Base-by-base conservation (phyloP, 1,284 basidiomycete genomes). In the Pholiota adiposa region DNA sequence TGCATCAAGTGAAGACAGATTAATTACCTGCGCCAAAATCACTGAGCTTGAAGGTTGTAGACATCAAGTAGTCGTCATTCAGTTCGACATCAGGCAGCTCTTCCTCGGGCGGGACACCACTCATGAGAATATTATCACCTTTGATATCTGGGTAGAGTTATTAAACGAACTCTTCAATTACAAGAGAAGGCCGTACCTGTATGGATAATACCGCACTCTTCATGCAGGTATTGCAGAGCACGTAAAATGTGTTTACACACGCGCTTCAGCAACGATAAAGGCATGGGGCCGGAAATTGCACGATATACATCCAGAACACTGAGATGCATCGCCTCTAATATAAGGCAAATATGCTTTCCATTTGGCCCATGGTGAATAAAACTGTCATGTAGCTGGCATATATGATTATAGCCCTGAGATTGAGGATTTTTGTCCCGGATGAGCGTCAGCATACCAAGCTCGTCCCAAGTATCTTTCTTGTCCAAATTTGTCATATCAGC, bases 291-390 rank as follows among this genome's bases (percentile, higher is more conserved):
- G 1, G 16, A 48, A 23, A 54, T 34, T 52, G 73, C 69, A 18
- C 65, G 77, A 73, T 62, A 77, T 76, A 55, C 74, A 69, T 70
- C 56, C 75, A 79, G 72, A 76, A 78, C 29, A 77, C 68, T 36
- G 19, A 56, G 25, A 7, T 72, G 75, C 41, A 83, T 70, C 16
- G 77, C 78, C 63, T 83, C 80, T 56, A 78, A 78, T 4, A 82
- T 77, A 68, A 83, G 77, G 67, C 81, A 83, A 19, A 81, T 74
- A 66, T 83, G 81, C 5, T 68, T 72, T 9, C 81, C 81, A 50
- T 65, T 57, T 2, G 67, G 65, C 6, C 69, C 67, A 7, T 67
- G 21, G 14, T 64, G 49, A 9, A 71, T 69, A 67, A 83, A 83
- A 59, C 78, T 72, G 62, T 83, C 81, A 38, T 79, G 72, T 2